Evolutionary conservation across 2,329 filamentous ascomycete species (phyloP), one percentile per base, ranked within the genome.

Genomic region (Beauveria scarabaeidicola): DNA sequence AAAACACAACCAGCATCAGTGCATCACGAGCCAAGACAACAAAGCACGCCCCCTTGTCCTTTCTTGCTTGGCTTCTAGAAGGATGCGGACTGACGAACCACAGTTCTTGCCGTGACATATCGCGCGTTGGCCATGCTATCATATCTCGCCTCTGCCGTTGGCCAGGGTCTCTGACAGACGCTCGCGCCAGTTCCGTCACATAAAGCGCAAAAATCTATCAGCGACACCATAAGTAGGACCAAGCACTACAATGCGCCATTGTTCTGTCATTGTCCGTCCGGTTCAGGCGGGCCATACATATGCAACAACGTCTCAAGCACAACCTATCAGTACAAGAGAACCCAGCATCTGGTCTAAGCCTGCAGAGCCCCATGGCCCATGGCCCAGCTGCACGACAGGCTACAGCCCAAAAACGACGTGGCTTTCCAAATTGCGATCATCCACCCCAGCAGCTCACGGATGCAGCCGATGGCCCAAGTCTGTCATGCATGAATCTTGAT

Each of bases 371-470:
- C 41, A 48, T 48, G 13, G n/a, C 19, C 41, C 41, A 48, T 48
- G 13, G n/a, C 13, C 4, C 9, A 56, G 27, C 43, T 36, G 53
- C 41, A 38, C 27, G 29, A 11, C 6, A 25, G 52, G 21, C 29
- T 38, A 17, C 32, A 32, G 32, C 11, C 32, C 11, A 52, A 40
- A 9, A 36, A 38, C 55, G 25, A 38, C 55, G 55, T 58, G 44
- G 44, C 55, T 51, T 36, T n/a, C 4, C n/a, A 51, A 58, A 58
- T 58, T 58, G 44, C 25, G 47, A 58, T 58, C 55, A 51, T 44
- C 55, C 55, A 41, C 46, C 55, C 32, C 2, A 5, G 27, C 23
- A 27, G 15, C 23, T 51, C 32, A 38, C 55, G 55, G 47, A 58
- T 58, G 38, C 47, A 58, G n/a, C 55, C 55, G 55, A 36, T 23